Percentiles rank a stretch among this genome's conserved stretches.
Evolutionary conservation across 495 filamentous ascomycete species (phyloP).

Genomic region (Aspergillus egyptiacus): DNA sequence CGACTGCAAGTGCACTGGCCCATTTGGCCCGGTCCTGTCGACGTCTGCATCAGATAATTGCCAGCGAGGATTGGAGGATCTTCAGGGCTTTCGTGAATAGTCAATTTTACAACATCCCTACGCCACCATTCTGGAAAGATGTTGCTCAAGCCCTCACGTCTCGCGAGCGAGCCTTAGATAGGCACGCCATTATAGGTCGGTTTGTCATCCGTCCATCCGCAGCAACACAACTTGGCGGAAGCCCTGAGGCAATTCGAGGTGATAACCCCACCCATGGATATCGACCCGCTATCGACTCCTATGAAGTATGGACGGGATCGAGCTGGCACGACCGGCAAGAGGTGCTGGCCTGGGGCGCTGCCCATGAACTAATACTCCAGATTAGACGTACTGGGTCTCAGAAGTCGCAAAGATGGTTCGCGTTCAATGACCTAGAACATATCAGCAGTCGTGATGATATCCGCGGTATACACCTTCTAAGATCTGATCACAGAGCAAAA

Average conservation of each 20-base stretch:
- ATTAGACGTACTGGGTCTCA: constrained; percentile 26
- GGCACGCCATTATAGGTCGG: constrained; percentile 51
- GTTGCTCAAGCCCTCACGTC: constrained; percentile 51
- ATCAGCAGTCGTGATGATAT: constrained; percentile 60
- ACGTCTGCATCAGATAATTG: constrained; percentile 43
- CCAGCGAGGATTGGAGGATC: constrained; percentile 51
- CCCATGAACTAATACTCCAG: constrained; percentile 49
- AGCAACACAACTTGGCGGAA: constrained; percentile 24
- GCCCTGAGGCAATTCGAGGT: constrained; percentile 24
- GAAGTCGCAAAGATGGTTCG: constrained; percentile 36
- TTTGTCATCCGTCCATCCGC: constrained; percentile 41
- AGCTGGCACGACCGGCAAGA: constrained; percentile 51
- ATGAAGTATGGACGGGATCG: constrained; percentile 48
- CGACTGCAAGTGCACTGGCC: constrained; percentile 44
- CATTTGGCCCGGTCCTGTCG: constrained; percentile 46
- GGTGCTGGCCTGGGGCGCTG: constrained; percentile 57
- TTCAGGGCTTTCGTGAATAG: constrained; percentile 46
- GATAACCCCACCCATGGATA: constrained; percentile 60
- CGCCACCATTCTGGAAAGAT: constrained; percentile 45
- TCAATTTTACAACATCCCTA: constrained; percentile 44
- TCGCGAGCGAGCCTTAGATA: constrained; percentile 54
- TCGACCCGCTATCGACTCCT: constrained; percentile 55
- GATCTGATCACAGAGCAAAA: constrained; percentile 31
- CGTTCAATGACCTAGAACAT: constrained; percentile 46
- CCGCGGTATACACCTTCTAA: constrained; percentile 49